Evolutionary conservation across 345 rosid genomes (phyloP), one percentile per base, ranked within the genome.

Genomic region (Reutealis trisperma): DNA sequence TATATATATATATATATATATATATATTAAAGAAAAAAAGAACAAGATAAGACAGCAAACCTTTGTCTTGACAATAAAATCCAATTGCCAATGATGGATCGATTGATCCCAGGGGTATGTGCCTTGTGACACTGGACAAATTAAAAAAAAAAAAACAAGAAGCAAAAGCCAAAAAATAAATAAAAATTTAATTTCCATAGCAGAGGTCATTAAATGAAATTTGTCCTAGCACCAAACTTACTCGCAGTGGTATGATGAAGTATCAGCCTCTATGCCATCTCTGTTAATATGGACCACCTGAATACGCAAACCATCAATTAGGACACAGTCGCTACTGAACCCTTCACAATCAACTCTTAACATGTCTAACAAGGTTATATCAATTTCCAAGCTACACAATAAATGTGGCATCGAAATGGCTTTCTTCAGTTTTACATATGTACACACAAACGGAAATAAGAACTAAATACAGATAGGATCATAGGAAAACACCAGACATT

Each of bases 1-100:
- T n/a, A n/a, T n/a, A n/a, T n/a, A n/a, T n/a, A n/a, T n/a, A n/a
- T n/a, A n/a, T n/a, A n/a, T n/a, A n/a, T n/a, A n/a, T n/a, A n/a
- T n/a, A n/a, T n/a, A n/a, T n/a, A n/a, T n/a, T n/a, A n/a, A n/a
- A n/a, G n/a, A 5, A 71, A 55, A n/a, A 63, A 34, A 27, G 32
- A 52, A 41, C 64, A 52, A 22, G 25, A 13, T 21, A 72, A 65
- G 77, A 71, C 12, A 16, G 66, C 85, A 51, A 76, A 95, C 94
- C 94, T 93, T 88, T 92, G 88, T 90, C 87, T 24, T 86, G 91
- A 80, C 98, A 96, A 74, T 93, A 93, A 79, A 96, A 96, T 70
- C 98, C 98, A 5, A 96, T 84, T 45, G 99, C 99, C 75, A 93
- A 74, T 21, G 99, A 93, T 68, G 98, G 91, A 88, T 95, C 99